phyloP scores from a whole-genome alignment of 1,139 yeast genomes.

The Yamadazyma triangularis region DNA sequence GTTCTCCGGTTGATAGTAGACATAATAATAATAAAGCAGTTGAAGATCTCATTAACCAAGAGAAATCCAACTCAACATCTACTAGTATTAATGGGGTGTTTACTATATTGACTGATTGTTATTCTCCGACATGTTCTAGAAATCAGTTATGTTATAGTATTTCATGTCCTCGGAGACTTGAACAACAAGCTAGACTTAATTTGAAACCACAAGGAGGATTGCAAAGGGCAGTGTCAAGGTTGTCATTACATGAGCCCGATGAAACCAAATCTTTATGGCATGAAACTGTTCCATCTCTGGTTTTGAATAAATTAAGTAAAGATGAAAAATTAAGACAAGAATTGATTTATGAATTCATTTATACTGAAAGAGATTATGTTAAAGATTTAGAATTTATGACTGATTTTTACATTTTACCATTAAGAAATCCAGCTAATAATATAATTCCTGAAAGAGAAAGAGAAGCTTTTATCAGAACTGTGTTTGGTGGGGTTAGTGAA shows the following conservation, averaged over 20 bases:
- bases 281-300: constrained; percentile 78
- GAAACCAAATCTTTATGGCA: constrained; percentile 92
- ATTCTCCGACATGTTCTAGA: constrained; percentile 92
- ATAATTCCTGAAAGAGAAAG: constrained; percentile 86
- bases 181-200: constrained; percentile 90
- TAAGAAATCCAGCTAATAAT: constrained; percentile 67
- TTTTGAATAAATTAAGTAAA: constrained; percentile 76
- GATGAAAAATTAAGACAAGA: constrained; percentile 92
- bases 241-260: constrained; percentile 73
- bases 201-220: constrained; percentile 88
- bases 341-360: constrained; percentile 87
- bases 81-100: constrained; percentile 79
- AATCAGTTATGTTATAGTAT: constrained; percentile 87
- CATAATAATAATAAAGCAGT: constrained; percentile 1
- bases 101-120: constrained; percentile 88
- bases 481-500: constrained; percentile 86
- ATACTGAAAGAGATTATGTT: constrained; percentile 92
- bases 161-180: constrained; percentile 95
- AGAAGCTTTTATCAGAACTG: constrained; percentile 86
- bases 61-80: not conserved
- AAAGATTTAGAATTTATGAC: constrained; percentile 90
- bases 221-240: constrained; percentile 74
- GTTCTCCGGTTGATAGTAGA: not conserved
- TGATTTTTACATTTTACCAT: constrained; percentile 91
- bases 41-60: not conserved